phyloP scores from a whole-genome alignment of 2,329 filamentous ascomycete species.

The Apiospora pterosperma region DNA sequence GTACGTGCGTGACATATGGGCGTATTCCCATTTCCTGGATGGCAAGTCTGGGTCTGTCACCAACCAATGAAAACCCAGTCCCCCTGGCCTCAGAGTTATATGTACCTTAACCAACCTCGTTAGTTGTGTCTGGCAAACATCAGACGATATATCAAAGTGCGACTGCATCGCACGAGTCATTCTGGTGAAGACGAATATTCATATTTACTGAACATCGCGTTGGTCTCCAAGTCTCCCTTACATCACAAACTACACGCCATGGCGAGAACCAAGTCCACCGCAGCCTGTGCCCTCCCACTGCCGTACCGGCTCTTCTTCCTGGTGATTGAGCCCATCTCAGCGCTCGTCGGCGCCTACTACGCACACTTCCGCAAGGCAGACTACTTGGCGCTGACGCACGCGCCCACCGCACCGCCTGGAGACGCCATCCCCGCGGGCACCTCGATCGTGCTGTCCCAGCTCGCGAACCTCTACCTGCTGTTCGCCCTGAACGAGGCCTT shows the following conservation, averaged over 20 bases:
- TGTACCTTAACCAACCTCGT: too few species aligned
- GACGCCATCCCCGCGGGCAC: slow-evolving; percentile 53
- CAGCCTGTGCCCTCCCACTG: slow-evolving; percentile 47
- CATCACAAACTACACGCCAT: background rate
- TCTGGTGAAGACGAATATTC: background rate
- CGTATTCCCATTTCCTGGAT: background rate
- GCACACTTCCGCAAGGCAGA: slow-evolving; percentile 44
- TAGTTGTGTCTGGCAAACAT: background rate
- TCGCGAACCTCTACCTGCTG: slow-evolving; percentile 75
- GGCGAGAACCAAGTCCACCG: slow-evolving; percentile 6
- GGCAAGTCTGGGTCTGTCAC: background rate
- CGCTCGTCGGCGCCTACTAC: slow-evolving; percentile 50
- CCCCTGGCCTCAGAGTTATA: background rate
- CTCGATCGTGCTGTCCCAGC: slow-evolving; percentile 66
- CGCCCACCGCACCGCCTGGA: slow-evolving; percentile 42
- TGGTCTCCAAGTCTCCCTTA: background rate
- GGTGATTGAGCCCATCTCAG: slow-evolving; percentile 61
- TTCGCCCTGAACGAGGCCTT: slow-evolving; percentile 76
- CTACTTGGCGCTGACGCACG: slow-evolving; percentile 65
- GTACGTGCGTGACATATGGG: background rate
- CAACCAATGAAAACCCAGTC: background rate
- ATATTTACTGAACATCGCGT: background rate
- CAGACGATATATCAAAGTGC: background rate
- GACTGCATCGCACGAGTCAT: background rate
- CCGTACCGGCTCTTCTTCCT: slow-evolving; percentile 73